These are phyloP conservation scores for Sergeia podlipaevii DNA, from an alignment of 208 protist genomes.

Conservation along the genomic window DNA sequence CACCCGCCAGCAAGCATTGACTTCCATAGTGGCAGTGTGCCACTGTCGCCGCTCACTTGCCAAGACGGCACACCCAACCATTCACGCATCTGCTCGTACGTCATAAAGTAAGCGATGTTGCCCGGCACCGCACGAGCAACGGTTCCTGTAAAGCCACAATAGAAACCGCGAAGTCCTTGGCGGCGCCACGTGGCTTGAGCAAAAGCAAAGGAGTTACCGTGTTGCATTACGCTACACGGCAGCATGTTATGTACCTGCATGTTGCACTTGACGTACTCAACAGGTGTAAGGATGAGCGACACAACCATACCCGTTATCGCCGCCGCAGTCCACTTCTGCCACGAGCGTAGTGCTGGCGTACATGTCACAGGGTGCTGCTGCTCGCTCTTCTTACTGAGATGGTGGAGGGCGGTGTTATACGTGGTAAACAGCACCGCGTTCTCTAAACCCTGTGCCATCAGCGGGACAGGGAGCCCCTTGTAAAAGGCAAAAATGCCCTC, in stretches of 20 bases:
- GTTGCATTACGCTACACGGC: neutral
- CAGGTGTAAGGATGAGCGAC: constrained; percentile 60
- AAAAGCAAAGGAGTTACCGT: constrained; percentile 6
- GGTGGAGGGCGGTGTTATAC: constrained; percentile 20
- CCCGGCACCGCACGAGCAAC: constrained; percentile 64
- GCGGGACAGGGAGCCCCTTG: constrained; percentile 53
- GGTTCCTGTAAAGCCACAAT: constrained; percentile 55
- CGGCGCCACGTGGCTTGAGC: constrained; percentile 6
- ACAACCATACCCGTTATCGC: constrained; percentile 43
- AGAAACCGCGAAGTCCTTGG: constrained; percentile 43
- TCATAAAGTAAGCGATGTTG: constrained; percentile 72
- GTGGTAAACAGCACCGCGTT: constrained; percentile 55
- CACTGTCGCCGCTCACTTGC: constrained; percentile 10
- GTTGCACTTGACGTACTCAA: constrained; percentile 70
- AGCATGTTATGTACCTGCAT: constrained; percentile 34
- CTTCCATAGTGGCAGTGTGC: constrained; percentile 33
- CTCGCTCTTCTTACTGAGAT: neutral
- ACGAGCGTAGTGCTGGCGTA: neutral
- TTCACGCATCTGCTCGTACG: constrained; percentile 40
- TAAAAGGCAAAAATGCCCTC: constrained; percentile 70
- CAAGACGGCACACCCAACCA: neutral
- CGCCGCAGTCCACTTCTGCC: constrained; percentile 11
- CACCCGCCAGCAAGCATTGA: constrained; percentile 64
- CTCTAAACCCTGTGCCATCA: constrained; percentile 45
- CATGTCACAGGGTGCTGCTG: constrained; percentile 7